Conservation (phyloP, 345 rosid genomes). For the Erodium maritimum region DNA sequence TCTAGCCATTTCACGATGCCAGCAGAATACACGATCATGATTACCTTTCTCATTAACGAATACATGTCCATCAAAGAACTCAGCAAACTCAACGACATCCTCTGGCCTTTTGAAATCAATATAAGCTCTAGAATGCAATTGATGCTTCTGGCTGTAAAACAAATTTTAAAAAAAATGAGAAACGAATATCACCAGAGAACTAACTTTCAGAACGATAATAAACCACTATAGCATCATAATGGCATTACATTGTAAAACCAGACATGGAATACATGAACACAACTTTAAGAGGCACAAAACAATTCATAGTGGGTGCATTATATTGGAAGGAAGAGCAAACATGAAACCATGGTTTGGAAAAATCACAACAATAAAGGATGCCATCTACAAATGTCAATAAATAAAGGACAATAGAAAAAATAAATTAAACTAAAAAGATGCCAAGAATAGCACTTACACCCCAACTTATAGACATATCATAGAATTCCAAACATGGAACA, state of each 20-base stretch:
- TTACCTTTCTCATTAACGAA: slow-evolving; percentile 80
- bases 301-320: background rate
- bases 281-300: background rate
- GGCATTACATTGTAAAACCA: background rate
- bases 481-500: too few species aligned
- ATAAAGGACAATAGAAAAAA: too few species aligned
- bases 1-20: background rate
- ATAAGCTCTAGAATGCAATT: slow-evolving; percentile 49
- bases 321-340: background rate
- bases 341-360: too few species aligned
- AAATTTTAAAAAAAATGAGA: slow-evolving; percentile 1
- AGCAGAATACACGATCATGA: slow-evolving; percentile 1
- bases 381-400: too few species aligned
- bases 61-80: slow-evolving; percentile 56
- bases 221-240: background rate
- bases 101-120: slow-evolving; percentile 50
- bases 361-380: too few species aligned
- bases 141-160: slow-evolving; percentile 56
- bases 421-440: background rate
- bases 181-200: background rate
- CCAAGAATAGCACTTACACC: background rate
- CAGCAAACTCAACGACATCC: slow-evolving; percentile 64
- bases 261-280: background rate
- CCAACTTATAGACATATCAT: too few species aligned
- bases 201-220: background rate